Percentiles rank a stretch among this genome's conserved stretches.
Evolutionary conservation across 768 basidiomycete genomes (phyloP).

Genomic region (Albatrellus ellisii): DNA sequence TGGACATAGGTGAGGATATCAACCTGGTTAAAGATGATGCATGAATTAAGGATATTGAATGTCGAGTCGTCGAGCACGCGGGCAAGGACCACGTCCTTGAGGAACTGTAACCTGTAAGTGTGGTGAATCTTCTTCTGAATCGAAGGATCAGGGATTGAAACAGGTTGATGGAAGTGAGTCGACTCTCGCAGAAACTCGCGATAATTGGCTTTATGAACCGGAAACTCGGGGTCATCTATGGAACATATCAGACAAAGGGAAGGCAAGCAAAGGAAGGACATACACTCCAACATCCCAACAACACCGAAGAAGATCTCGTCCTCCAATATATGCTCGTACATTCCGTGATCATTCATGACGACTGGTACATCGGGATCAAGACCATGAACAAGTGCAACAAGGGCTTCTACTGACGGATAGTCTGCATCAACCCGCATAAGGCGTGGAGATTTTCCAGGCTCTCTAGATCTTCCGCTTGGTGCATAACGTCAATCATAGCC

Average conservation of each 20-base stretch:
- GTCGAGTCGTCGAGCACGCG: conserved; percentile 92
- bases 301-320: conserved; percentile 90
- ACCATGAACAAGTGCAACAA: neutral
- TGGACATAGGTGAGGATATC: conserved; percentile 92
- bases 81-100: conserved; percentile 96
- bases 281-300: conserved; percentile 95
- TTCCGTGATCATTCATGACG: conserved; percentile 84
- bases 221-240: conserved; percentile 94
- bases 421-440: conserved; percentile 85
- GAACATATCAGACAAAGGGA: conserved; percentile 3
- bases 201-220: conserved; percentile 92
- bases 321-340: conserved; percentile 91
- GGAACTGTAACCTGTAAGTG: conserved; percentile 91
- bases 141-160: conserved; percentile 59
- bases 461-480: conserved; percentile 88
- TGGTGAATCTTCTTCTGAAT: conserved; percentile 90
- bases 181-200: conserved; percentile 81
- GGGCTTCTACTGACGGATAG: conserved; percentile 54
- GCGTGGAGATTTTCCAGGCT: conserved; percentile 83
- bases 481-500: conserved; percentile 70
- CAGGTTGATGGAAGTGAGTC: conserved; percentile 81
- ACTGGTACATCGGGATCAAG: conserved; percentile 32
- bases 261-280: conserved; percentile 24
- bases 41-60: conserved; percentile 92
- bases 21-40: conserved; percentile 98